phyloP scores from a whole-genome alignment of 1,284 basidiomycete genomes.

The Cystobasidium pallidum region DNA sequence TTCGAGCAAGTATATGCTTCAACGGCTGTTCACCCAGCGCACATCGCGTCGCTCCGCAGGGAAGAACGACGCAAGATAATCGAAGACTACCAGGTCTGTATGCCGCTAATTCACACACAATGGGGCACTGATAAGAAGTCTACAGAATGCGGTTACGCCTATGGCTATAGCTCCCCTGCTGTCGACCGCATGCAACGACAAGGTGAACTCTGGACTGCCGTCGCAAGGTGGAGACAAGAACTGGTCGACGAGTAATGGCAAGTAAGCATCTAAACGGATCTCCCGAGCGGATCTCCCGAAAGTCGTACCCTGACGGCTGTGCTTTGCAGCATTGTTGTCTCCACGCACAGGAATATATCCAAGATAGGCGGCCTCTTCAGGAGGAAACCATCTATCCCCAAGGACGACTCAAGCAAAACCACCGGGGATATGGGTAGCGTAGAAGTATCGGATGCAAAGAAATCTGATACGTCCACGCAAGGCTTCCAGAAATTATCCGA shows the following conservation, averaged over 20 bases:
- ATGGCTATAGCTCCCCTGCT: background rate
- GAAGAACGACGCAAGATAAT: slow-evolving; percentile 25
- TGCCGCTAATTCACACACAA: too few relatives aligned
- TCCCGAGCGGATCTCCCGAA: background rate
- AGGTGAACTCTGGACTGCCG: background rate
- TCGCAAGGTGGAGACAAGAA: background rate
- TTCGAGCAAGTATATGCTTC: slow-evolving; percentile 19
- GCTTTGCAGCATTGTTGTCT: background rate
- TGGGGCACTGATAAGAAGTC: background rate
- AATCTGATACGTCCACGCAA: background rate
- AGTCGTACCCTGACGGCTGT: background rate
- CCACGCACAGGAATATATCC: slow-evolving; percentile 5
- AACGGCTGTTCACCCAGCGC: background rate
- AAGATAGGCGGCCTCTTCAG: slow-evolving; percentile 30
- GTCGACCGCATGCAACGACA: slow-evolving; percentile 6
- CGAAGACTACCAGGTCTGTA: slow-evolving; percentile 19
- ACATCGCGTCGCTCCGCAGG: slow-evolving; percentile 3
- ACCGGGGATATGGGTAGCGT: too few relatives aligned
- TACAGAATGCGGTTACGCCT: slow-evolving; percentile 17
- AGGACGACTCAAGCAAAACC: background rate
- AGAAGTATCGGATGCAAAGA: background rate
- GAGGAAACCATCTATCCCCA: slow-evolving; percentile 4
- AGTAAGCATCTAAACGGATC: background rate
- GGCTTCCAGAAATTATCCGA: slow-evolving; percentile 20
- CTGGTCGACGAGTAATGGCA: slow-evolving; percentile 27